Evolutionary conservation across 2,329 filamentous ascomycete species (phyloP).

Genomic region (Hypoxylon sp.): DNA sequence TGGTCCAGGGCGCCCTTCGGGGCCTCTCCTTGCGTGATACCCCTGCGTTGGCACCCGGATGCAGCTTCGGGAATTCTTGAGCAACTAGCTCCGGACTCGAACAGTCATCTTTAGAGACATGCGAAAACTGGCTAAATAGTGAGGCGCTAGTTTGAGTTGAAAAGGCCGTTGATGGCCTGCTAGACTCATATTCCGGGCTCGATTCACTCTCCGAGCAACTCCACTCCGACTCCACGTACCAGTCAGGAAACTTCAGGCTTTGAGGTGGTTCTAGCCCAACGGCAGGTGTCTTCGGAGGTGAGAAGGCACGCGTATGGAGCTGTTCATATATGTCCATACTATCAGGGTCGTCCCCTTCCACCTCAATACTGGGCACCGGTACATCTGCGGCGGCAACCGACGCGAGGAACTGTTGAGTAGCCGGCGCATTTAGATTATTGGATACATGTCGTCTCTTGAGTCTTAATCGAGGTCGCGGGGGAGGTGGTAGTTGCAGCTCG

Average conservation of each 20-base stretch:
- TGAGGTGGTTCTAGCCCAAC: slow-evolving; percentile 59
- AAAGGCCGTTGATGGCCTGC: slow-evolving; percentile 69
- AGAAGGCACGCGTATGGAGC: slow-evolving; percentile 58
- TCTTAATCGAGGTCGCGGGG: slow-evolving; percentile 65
- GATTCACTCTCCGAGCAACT: slow-evolving; percentile 66
- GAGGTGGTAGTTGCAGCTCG: slow-evolving; percentile 56
- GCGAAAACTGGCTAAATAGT: slow-evolving; percentile 67
- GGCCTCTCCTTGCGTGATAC: slow-evolving; percentile 46
- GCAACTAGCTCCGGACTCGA: slow-evolving; percentile 62
- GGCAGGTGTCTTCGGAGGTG: slow-evolving; percentile 70
- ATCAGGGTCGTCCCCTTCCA: slow-evolving; percentile 55
- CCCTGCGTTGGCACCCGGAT: slow-evolving; percentile 21
- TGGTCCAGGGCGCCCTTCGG: slow-evolving; percentile 71
- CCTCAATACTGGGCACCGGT: slow-evolving; percentile 73
- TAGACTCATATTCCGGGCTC: slow-evolving; percentile 69
- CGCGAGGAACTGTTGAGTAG: slow-evolving; percentile 73
- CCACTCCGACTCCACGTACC: slow-evolving; percentile 68
- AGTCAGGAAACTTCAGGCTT: slow-evolving; percentile 66
- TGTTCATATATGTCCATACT: slow-evolving; percentile 49
- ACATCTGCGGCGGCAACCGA: slow-evolving; percentile 74
- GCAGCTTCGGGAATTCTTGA: slow-evolving; percentile 48
- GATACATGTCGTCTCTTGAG: slow-evolving; percentile 67
- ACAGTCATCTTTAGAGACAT: slow-evolving; percentile 67
- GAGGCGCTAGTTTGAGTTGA: slow-evolving; percentile 70
- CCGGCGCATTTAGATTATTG: slow-evolving; percentile 64